phyloP scores from a whole-genome alignment of 129 eudicot genomes.

The Glebionis coronaria region DNA sequence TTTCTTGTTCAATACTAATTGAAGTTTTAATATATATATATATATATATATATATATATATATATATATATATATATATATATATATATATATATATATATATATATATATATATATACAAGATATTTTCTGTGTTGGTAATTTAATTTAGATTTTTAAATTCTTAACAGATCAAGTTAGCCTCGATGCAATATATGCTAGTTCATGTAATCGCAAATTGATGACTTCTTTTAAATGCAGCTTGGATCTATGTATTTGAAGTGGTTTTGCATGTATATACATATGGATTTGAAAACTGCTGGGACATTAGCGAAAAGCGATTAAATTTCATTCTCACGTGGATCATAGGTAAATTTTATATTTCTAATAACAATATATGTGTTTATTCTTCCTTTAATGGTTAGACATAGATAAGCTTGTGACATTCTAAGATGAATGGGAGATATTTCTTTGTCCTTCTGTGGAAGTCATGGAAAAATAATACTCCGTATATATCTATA shows the following conservation, averaged over 20 bases:
- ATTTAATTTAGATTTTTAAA: not conserved
- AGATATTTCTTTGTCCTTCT: no score
- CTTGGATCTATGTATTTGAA: constrained; percentile 90
- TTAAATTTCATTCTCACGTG: constrained; percentile 84
- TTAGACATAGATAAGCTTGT: no score
- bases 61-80: no score
- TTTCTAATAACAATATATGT: not conserved
- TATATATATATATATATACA: no score
- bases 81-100: no score
- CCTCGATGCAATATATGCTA: not conserved
- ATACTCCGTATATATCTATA: no score
- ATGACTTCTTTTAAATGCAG: constrained; percentile 36
- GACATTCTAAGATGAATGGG: no score
- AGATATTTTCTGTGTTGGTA: not conserved
- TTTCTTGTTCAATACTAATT: constrained; percentile 7
- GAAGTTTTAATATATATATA: no score
- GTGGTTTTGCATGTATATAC: constrained; percentile 80
- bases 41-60: no score
- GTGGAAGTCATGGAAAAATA: no score
- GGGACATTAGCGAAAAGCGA: constrained; percentile 92
- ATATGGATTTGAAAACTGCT: constrained; percentile 81
- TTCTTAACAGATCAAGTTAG: constrained; percentile 6
- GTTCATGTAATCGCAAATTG: constrained; percentile 17
- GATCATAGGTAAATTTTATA: constrained; percentile 67
- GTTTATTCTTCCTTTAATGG: no score